A percentile compares a stretch with the other conserved stretches of the same genome.
phyloP scores from a whole-genome alignment of 2,329 filamentous ascomycete genomes.

The Nigrospora osmanthi region DNA sequence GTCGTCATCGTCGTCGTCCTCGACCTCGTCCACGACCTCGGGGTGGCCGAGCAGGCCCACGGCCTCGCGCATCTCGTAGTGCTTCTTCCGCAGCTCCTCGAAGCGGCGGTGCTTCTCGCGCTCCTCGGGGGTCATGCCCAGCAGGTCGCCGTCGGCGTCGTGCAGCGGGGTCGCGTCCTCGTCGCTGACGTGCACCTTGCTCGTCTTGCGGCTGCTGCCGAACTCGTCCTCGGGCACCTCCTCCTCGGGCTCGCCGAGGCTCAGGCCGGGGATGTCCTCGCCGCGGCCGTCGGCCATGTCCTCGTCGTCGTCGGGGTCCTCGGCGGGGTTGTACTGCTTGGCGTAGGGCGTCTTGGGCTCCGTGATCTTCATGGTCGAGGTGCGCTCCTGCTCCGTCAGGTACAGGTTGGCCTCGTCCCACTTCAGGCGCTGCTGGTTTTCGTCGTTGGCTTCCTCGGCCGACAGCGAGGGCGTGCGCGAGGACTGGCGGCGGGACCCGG shows the following conservation, averaged over 20 bases:
- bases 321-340: slow-evolving; percentile 79
- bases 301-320: slow-evolving; percentile 76
- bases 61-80: slow-evolving; percentile 98
- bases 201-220: slow-evolving; percentile 26
- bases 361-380: slow-evolving; percentile 96
- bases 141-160: slow-evolving; percentile 47
- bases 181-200: slow-evolving; percentile 74
- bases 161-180: slow-evolving; percentile 46
- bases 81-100: slow-evolving; percentile 85
- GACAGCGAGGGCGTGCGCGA: slow-evolving; percentile 35
- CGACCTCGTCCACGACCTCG: slow-evolving; percentile 54
- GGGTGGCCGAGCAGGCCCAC: slow-evolving; percentile 78
- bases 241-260: slow-evolving; percentile 88
- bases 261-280: slow-evolving; percentile 85
- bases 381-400: slow-evolving; percentile 91
- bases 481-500: slow-evolving; percentile 66
- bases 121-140: slow-evolving; percentile 61
- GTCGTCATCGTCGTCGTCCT: slow-evolving; percentile 41
- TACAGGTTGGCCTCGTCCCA: slow-evolving; percentile 99
- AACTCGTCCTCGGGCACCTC: slow-evolving; percentile 43
- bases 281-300: slow-evolving; percentile 49
- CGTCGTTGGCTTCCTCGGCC: slow-evolving; percentile 35
- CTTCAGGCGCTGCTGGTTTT: slow-evolving; percentile 70
- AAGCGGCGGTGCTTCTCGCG: slow-evolving; percentile 87
- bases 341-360: slow-evolving; percentile 98